Percentiles rank a stretch among this genome's conserved stretches.
Conservation (phyloP, 352 stramenopile species). For the Peronospora belbahrii region DNA sequence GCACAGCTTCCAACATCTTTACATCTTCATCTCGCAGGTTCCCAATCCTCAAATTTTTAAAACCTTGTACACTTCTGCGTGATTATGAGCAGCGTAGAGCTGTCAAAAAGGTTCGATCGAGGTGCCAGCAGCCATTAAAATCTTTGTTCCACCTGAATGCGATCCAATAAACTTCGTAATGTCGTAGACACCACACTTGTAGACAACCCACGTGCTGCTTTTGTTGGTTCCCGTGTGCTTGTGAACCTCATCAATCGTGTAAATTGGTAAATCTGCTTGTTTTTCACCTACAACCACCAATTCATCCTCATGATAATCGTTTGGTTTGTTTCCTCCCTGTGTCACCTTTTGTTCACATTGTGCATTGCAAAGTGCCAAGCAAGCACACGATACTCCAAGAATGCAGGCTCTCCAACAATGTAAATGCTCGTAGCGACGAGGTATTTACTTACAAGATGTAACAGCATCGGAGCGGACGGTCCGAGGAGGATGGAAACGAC, state of each 20-base stretch:
- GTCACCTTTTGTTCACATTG: slow-evolving; percentile 25
- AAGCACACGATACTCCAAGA: slow-evolving; percentile 5
- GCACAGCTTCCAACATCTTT: slow-evolving; percentile 72
- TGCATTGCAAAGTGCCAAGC: slow-evolving; percentile 4
- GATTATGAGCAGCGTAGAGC: slow-evolving; percentile 94
- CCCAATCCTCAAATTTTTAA: slow-evolving; percentile 90
- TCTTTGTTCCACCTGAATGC: slow-evolving; percentile 90
- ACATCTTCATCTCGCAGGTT: slow-evolving; percentile 86
- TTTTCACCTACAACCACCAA: slow-evolving; percentile 22
- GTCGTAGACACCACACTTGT: slow-evolving; percentile 93
- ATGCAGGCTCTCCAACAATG: neutral
- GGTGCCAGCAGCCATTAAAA: slow-evolving; percentile 80
- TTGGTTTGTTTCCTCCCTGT: too few relatives aligned
- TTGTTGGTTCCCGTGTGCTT: slow-evolving; percentile 61
- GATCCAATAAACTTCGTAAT: slow-evolving; percentile 93
- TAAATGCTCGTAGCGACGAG: neutral
- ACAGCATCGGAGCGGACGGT: neutral
- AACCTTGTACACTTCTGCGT: slow-evolving; percentile 87
- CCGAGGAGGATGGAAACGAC: neutral
- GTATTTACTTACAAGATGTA: neutral
- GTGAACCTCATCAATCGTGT: slow-evolving; percentile 61
- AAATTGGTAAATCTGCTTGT: slow-evolving; percentile 47
- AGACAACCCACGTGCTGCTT: slow-evolving; percentile 90
- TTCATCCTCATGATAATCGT: too few relatives aligned
- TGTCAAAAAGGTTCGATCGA: slow-evolving; percentile 93